phyloP scores from a whole-genome alignment of 169 alveolate genomes.

The Amoebophrya sp. region DNA sequence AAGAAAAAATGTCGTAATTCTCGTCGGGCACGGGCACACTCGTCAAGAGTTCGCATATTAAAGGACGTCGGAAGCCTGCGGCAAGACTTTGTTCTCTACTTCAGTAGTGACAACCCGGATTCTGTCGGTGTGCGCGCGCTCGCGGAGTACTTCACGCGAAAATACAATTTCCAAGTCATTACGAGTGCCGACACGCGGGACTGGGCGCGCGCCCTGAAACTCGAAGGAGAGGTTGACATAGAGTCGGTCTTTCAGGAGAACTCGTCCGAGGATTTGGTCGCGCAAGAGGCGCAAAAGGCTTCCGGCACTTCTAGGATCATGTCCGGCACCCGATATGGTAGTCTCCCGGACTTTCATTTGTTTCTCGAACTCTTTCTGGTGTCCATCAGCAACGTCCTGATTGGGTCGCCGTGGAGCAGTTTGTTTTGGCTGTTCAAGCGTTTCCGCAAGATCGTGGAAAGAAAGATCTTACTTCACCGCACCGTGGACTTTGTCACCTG shows the following conservation, averaged over 20 bases:
- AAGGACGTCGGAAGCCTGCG: not conserved
- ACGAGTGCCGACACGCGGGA: conserved; percentile 13
- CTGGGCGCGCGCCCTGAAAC: not conserved
- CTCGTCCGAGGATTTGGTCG: no score
- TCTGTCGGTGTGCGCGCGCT: not conserved
- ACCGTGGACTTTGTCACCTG: not conserved
- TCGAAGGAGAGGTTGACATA: not conserved
- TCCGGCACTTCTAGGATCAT: no score
- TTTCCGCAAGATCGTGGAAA: not conserved
- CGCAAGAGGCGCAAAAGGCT: no score
- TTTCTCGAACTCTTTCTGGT: not conserved
- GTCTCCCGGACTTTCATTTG: not conserved
- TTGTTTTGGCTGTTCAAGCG: not conserved
- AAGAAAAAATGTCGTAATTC: no score
- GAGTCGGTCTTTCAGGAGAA: no score
- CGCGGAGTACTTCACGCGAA: not conserved
- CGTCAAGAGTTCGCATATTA: no score
- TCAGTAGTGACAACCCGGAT: not conserved
- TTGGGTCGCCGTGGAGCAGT: conserved; percentile 3
- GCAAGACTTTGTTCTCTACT: not conserved
- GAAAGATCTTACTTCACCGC: not conserved
- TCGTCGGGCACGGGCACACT: no score
- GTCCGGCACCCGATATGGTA: no score
- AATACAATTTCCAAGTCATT: not conserved
- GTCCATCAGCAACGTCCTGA: not conserved